These are phyloP conservation scores for Trichoderma sp. DNA, from an alignment of 2,329 filamentous ascomycete genomes.

Conservation along the genomic window DNA sequence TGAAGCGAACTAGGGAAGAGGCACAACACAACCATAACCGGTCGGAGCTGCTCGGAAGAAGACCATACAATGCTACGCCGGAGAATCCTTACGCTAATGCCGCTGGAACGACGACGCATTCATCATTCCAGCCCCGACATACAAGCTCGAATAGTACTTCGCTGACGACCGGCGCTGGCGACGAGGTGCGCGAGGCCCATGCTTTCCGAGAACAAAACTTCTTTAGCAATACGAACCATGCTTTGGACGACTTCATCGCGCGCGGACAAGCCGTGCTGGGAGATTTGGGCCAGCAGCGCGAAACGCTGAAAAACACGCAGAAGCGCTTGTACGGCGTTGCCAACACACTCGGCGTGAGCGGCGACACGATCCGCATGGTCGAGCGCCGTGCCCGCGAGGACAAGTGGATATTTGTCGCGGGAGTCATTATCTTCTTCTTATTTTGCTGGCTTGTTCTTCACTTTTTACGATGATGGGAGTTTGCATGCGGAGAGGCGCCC, in stretches of 20 bases:
- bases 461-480: conserved; percentile 60
- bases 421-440: conserved; percentile 79
- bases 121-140: conserved; percentile 43
- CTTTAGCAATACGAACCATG: conserved; percentile 74
- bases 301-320: conserved; percentile 94
- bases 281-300: conserved; percentile 83
- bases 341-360: conserved; percentile 88
- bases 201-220: conserved; percentile 88
- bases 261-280: conserved; percentile 85
- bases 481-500: conserved; percentile 21
- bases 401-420: conserved; percentile 95
- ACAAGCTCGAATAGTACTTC: conserved; percentile 36
- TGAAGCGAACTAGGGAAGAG: conserved; percentile 78
- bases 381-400: conserved; percentile 89
- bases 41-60: conserved; percentile 77
- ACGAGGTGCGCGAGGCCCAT: conserved; percentile 72
- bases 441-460: conserved; percentile 93
- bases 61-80: conserved; percentile 76
- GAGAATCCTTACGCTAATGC: conserved; percentile 87
- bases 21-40: conserved; percentile 64
- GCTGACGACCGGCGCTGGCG: conserved; percentile 48
- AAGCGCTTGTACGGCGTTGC: conserved; percentile 86
- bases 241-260: conserved; percentile 92
- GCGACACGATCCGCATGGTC: conserved; percentile 96
- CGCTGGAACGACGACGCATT: conserved; percentile 31